Percentiles rank a stretch among this genome's conserved stretches.
Evolutionary conservation across 1,139 yeast species (phyloP).

Genomic region (Zygosaccharomyces pseudobailii): DNA sequence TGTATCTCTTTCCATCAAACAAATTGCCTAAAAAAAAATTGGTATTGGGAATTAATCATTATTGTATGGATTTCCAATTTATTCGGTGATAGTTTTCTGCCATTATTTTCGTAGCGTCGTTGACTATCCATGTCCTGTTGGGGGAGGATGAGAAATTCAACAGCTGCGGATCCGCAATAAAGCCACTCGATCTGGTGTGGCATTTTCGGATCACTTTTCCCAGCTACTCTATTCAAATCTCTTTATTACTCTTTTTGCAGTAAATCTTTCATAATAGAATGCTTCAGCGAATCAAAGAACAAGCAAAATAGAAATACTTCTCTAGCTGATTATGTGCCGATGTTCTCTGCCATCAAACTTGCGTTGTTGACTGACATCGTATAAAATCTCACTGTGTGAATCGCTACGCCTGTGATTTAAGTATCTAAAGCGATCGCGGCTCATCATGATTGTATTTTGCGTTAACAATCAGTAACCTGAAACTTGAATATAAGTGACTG

Average conservation of each 20-base stretch:
- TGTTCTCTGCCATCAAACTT: background rate
- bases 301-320: slow-evolving; percentile 15
- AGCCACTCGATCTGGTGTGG: slow-evolving; percentile 56
- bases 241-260: slow-evolving; percentile 45
- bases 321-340: slow-evolving; percentile 22
- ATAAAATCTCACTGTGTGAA: slow-evolving; percentile 4
- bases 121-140: slow-evolving; percentile 44
- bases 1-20: slow-evolving; percentile 92
- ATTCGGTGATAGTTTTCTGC: slow-evolving; percentile 77
- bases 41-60: slow-evolving; percentile 64
- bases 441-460: slow-evolving; percentile 4
- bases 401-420: slow-evolving; percentile 6
- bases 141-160: slow-evolving; percentile 75
- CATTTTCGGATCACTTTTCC: slow-evolving; percentile 48
- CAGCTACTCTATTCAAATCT: slow-evolving; percentile 61
- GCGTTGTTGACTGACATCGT: background rate
- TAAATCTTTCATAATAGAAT: slow-evolving; percentile 57
- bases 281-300: slow-evolving; percentile 45
- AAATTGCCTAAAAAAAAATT: slow-evolving; percentile 82
- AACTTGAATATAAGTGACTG: too few relatives aligned
- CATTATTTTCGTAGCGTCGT: slow-evolving; percentile 43
- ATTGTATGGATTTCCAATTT: slow-evolving; percentile 53
- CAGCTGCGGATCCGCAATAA: slow-evolving; percentile 90
- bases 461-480: background rate
- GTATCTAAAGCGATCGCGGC: slow-evolving; percentile 10